Evolutionary conservation across 2,329 filamentous ascomycete species (phyloP), one percentile per base, ranked within the genome.

Genomic region (Calonectria pseudoturangicola): DNA sequence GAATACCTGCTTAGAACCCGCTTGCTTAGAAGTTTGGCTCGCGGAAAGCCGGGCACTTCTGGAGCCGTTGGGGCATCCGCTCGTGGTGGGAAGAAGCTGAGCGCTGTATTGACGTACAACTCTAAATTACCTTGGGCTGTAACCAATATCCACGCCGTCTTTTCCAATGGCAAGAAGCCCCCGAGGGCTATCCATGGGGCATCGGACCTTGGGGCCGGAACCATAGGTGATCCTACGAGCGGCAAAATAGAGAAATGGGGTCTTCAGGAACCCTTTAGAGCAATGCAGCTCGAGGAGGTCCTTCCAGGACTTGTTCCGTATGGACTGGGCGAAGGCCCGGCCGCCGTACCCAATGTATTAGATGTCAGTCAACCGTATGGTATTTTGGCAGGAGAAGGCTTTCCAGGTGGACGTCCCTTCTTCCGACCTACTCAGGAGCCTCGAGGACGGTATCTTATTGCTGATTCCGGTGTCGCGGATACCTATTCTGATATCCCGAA

Each of bases 1-100:
- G 97, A 99, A 83, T 99, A 98, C 80, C 93, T 98, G 60, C 86
- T 98, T 70, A 91, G 97, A 58, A 98, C 95, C 2, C 91, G 95
- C 58, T 89, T 98, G 65, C 86, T 98, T 66, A 91, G 95, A 54
- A 97, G 94, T 74, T 87, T 98, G 70, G 90, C 90, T 58, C 92
- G 95, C 72, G 97, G 96, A 64, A 98, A 96, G 81, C 95, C 96
- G 71, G 85, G 89, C 77, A 86, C 87, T 12, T 82, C 88, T 36
- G 85, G 79, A 82, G 90, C 84, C 36, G 84, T 87, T 69, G 90
- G 91, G 13, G 85, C 89, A 13, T 88, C 89, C 13, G 81, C 84
- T n/a, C 86, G 88, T 68, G 88, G 90, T 21, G 88, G 89, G 71
- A 93, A 93, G 82, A 93, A 92, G 77, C 89, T 91, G 4, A 92